A percentile compares a stretch with the other conserved stretches of the same genome.
These are phyloP conservation scores for Prototheca cutis DNA, from an alignment of 163 green algal species.

Conservation along the genomic window DNA sequence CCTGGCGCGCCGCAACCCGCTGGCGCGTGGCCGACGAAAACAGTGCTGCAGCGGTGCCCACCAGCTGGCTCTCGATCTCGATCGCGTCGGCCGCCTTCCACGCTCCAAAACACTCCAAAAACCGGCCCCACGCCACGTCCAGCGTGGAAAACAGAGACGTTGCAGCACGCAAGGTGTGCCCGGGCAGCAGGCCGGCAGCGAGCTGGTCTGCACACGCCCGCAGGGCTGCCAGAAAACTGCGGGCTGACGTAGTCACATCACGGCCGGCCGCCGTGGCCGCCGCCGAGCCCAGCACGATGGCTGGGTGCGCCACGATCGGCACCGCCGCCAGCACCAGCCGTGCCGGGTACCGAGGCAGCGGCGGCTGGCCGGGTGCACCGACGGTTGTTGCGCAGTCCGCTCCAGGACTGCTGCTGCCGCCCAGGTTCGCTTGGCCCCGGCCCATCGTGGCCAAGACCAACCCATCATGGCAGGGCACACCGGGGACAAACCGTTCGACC, in stretches of 20 bases:
- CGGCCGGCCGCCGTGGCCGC: neutral
- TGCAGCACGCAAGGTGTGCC: too few species aligned
- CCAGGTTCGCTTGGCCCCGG: too few species aligned
- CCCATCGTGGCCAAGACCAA: too few species aligned
- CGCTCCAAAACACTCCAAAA: conserved; percentile 78
- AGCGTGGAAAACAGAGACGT: too few species aligned
- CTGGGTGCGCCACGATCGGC: conserved; percentile 71
- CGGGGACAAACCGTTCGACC: too few species aligned
- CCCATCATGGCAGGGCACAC: too few species aligned
- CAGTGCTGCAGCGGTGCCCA: conserved; percentile 59
- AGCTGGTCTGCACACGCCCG: too few species aligned
- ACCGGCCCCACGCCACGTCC: conserved; percentile 67
- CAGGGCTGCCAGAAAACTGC: too few species aligned
- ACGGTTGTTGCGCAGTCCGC: too few species aligned
- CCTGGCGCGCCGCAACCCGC: conserved; percentile 14
- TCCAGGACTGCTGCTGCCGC: too few species aligned
- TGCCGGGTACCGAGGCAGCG: conserved; percentile 53
- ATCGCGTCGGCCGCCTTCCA: conserved; percentile 76
- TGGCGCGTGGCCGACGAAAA: conserved; percentile 59
- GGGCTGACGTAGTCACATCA: too few species aligned
- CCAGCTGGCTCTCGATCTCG: conserved; percentile 53
- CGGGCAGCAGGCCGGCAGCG: too few species aligned
- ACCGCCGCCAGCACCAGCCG: conserved; percentile 77
- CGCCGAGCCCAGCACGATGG: conserved; percentile 13
- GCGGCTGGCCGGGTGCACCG: neutral